These are phyloP conservation scores for Penicillium sp. DNA, from an alignment of 2,329 filamentous ascomycete species.

Conservation along the genomic window DNA sequence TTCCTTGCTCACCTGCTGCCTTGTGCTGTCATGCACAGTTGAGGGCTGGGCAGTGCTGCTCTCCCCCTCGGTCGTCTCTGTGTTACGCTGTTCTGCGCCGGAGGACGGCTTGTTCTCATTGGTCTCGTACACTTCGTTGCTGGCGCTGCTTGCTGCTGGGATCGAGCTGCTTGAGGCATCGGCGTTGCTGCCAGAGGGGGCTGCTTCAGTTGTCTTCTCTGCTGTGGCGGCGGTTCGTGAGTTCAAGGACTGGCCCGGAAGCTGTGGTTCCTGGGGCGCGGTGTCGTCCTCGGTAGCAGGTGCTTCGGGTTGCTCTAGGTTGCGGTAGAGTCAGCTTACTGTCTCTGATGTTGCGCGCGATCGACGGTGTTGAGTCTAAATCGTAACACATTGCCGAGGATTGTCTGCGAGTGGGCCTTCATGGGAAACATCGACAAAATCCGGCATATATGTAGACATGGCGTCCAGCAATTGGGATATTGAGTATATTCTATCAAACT, in stretches of 20 bases:
- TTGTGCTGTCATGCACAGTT: no score
- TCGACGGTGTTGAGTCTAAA: no score
- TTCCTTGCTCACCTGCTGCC: constrained; percentile 32
- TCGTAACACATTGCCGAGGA: no score
- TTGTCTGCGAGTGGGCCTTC: no score
- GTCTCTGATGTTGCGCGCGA: no score
- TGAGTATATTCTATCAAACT: no score
- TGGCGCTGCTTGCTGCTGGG: no score
- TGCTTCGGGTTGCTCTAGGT: constrained; percentile 30
- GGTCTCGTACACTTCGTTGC: no score
- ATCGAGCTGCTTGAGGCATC: no score
- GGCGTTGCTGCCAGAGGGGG: constrained; percentile 18
- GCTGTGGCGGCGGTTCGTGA: constrained; percentile 3
- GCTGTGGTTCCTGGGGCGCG: constrained; percentile 16
- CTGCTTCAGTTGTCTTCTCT: neutral
- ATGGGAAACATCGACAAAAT: neutral
- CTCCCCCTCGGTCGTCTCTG: no score
- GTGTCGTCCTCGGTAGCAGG: constrained; percentile 23
- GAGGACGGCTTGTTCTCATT: neutral
- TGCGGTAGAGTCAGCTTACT: constrained; percentile 1
- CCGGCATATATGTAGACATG: neutral
- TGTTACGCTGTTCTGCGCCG: neutral
- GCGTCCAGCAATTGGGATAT: neutral
- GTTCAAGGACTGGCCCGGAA: constrained; percentile 8
- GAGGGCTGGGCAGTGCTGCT: no score